Evolutionary conservation across 1,284 basidiomycete genomes (phyloP), one percentile per base, ranked within the genome.

Genomic region (Malassezia slooffiae): DNA sequence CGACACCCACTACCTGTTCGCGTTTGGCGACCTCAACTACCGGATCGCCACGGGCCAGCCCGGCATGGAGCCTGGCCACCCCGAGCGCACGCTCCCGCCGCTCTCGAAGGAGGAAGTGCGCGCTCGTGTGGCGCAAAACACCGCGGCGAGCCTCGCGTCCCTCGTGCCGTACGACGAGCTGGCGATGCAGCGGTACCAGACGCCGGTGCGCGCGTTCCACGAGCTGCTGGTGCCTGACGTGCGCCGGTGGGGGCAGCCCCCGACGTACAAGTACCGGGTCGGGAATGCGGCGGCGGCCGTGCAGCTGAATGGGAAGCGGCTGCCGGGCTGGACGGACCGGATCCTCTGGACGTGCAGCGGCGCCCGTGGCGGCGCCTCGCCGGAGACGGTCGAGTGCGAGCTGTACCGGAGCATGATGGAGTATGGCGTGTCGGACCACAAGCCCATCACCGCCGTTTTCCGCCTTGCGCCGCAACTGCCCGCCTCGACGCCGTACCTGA

Each of bases 311-410:
- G 71, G 73, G 20, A 85, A 81, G 62, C 79, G 91, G 6, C 75
- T 76, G 5, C 91, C 91, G 0, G 82, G 89, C 16, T 97, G 89
- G 85, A 95, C 90, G 17, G 91, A 97, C 71, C 79, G 91, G 32
- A 80, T 97, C 35, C 73, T 97, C 56, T 93, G 88, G 68, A 76
- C 83, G 2, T 50, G 50, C 0, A 46, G 39, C 16, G 38, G 15
- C 10, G 75, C 76, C n/a, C 85, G 86, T 1, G 55, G 53, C 16
- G 37, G 15, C 27, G n/a, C n/a, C n/a, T n/a, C n/a, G n/a, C n/a
- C n/a, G n/a, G 52, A 53, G 17, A 58, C 48, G 19, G 47, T 58
- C 12, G 40, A 54, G 31, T 59, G 61, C 37, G 66, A 69, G 45
- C 55, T 69, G 32, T 67, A 59, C 39, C 50, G 64, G 16, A 69